phyloP scores from a whole-genome alignment of 2,329 filamentous ascomycete genomes.

The Colletotrichum zoysiae region DNA sequence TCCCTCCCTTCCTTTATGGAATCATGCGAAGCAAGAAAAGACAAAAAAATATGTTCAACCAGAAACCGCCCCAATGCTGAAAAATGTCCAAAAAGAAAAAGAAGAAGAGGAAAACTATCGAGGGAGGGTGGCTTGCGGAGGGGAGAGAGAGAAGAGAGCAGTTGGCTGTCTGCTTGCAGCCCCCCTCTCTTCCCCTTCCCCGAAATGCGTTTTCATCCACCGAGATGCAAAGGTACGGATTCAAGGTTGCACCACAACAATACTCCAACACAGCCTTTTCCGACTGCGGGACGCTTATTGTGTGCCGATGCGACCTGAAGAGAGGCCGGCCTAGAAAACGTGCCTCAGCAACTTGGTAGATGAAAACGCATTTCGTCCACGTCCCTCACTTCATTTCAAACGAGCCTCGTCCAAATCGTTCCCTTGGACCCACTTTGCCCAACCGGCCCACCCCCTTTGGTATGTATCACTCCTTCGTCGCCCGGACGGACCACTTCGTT shows the following conservation, averaged over 20 bases:
- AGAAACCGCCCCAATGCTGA: neutral
- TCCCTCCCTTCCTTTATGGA: neutral
- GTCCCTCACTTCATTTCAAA: neutral
- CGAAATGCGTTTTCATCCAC: neutral
- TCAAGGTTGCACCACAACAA: too few species aligned
- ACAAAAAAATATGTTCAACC: neutral
- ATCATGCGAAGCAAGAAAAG: slow-evolving; percentile 1
- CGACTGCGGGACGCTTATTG: too few species aligned
- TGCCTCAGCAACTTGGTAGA: too few species aligned
- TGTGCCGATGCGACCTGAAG: too few species aligned
- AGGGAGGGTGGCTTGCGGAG: neutral
- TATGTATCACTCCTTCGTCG: neutral
- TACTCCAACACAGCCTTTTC: too few species aligned
- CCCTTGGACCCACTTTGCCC: neutral
- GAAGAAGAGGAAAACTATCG: neutral
- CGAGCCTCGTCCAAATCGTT: neutral
- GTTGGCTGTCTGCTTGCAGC: neutral
- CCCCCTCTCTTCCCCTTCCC: neutral
- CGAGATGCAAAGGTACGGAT: too few species aligned
- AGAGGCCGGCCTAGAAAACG: too few species aligned
- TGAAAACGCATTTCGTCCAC: neutral
- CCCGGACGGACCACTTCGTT: neutral
- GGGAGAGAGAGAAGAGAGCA: neutral
- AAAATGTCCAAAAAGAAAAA: neutral
- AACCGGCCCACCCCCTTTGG: neutral